phyloP scores from a whole-genome alignment of 2,329 filamentous ascomycete species.

The Mycogone perniciosa region DNA sequence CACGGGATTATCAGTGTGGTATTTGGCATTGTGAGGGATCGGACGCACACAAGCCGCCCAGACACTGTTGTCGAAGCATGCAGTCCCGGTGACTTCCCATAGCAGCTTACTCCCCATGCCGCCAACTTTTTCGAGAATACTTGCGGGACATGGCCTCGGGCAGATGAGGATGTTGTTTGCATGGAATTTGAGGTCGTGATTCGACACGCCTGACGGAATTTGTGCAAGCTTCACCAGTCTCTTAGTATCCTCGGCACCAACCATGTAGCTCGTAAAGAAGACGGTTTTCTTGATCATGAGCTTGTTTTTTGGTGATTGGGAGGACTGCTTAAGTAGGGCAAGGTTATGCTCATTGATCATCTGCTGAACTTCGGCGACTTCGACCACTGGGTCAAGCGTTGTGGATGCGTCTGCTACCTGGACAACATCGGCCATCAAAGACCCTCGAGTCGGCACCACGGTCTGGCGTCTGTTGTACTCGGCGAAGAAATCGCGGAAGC shows the following conservation, averaged over 20 bases:
- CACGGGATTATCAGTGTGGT: conserved; percentile 71
- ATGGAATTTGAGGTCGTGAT: conserved; percentile 70
- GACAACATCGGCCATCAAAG: conserved; percentile 73
- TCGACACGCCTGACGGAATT: conserved; percentile 54
- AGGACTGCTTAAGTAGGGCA: conserved; percentile 29
- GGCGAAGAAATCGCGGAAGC: conserved; percentile 78
- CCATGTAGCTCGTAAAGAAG: conserved; percentile 88
- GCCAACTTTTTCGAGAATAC: conserved; percentile 75
- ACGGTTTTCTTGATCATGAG: conserved; percentile 79
- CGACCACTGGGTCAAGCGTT: conserved; percentile 67
- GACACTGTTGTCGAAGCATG: conserved; percentile 68
- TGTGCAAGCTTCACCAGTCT: conserved; percentile 64
- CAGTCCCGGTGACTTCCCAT: conserved; percentile 77
- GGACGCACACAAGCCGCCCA: conserved; percentile 83
- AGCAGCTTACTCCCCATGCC: conserved; percentile 76
- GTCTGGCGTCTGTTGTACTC: conserved; percentile 62
- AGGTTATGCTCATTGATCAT: conserved; percentile 85
- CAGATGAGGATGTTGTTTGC: conserved; percentile 90
- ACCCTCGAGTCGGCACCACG: conserved; percentile 47
- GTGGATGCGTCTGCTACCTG: conserved; percentile 74
- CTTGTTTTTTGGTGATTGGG: conserved; percentile 33
- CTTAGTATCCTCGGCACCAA: conserved; percentile 64
- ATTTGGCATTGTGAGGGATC: conserved; percentile 57
- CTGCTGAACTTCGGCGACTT: conserved; percentile 78
- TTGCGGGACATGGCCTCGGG: conserved; percentile 64